These are phyloP conservation scores for Chimonanthus praecox DNA, from an alignment of 164 flowering plant species.

Conservation along the genomic window DNA sequence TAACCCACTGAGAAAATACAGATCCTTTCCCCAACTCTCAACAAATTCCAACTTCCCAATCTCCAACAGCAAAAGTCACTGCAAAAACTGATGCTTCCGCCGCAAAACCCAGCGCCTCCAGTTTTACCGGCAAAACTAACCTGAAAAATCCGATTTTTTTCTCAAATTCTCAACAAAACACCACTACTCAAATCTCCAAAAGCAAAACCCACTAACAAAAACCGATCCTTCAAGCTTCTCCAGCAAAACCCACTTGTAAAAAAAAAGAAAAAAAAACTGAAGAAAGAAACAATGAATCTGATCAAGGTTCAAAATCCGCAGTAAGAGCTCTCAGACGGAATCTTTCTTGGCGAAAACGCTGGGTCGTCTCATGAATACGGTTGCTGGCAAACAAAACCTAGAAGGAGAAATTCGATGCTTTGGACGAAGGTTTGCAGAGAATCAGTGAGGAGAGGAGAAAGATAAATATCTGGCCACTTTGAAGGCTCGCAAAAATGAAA, in stretches of 20 bases:
- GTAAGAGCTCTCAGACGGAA: too few species aligned
- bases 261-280: too few species aligned
- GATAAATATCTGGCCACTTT: too few species aligned
- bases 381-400: too few species aligned
- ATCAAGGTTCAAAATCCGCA: too few species aligned
- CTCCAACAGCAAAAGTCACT: not conserved
- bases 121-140: not conserved
- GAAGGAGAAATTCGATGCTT: too few species aligned
- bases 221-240: not conserved
- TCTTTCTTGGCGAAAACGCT: too few species aligned
- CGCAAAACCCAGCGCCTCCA: not conserved
- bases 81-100: not conserved
- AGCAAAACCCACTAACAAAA: not conserved
- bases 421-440: too few species aligned
- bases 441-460: too few species aligned
- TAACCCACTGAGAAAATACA: not conserved
- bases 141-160: not conserved
- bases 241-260: not conserved
- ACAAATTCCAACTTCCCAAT: not conserved
- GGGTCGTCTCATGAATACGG: too few species aligned
- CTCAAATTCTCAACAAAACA: not conserved
- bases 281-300: too few species aligned
- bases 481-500: too few species aligned
- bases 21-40: not conserved
- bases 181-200: not conserved